A percentile compares a stretch with the other conserved stretches of the same genome.
These are phyloP conservation scores for Gastrolobium bilobum DNA, from an alignment of 306 rosid genomes.

Conservation along the genomic window DNA sequence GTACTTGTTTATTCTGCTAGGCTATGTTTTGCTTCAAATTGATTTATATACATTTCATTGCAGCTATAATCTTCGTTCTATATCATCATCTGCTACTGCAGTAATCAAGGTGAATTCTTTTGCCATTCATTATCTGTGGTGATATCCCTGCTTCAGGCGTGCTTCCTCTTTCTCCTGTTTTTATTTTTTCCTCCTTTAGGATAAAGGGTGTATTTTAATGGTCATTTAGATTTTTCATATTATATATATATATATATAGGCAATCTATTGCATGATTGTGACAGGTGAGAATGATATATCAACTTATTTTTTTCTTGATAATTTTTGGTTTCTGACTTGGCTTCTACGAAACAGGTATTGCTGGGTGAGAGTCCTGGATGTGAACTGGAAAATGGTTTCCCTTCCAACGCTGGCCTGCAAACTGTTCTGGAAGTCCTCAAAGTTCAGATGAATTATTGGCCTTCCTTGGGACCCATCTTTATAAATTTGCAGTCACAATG, in stretches of 20 bases:
- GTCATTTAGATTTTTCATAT: slow-evolving; percentile 28
- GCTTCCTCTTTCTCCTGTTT: slow-evolving; percentile 26
- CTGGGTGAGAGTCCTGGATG: slow-evolving; percentile 74
- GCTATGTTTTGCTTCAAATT: slow-evolving; percentile 38
- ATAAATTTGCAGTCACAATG: slow-evolving; percentile 66
- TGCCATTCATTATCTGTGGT: slow-evolving; percentile 15
- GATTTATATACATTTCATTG: slow-evolving; percentile 51
- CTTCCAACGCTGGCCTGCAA: slow-evolving; percentile 78
- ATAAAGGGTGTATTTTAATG: slow-evolving; percentile 3
- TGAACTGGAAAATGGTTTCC: slow-evolving; percentile 58
- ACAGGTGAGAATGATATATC: slow-evolving; percentile 11
- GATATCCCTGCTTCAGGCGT: slow-evolving; percentile 32
- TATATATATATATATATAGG: background rate
- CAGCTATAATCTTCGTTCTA: slow-evolving; percentile 98
- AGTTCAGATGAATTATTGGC: slow-evolving; percentile 90
- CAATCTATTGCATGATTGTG: slow-evolving; percentile 27
- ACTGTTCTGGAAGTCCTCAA: slow-evolving; percentile 82
- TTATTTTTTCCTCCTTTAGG: background rate
- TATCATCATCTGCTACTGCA: slow-evolving; percentile 91
- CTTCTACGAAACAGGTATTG: slow-evolving; percentile 65
- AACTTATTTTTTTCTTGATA: background rate
- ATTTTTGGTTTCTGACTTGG: slow-evolving; percentile 47
- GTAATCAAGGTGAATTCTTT: slow-evolving; percentile 80
- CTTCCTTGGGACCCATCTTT: slow-evolving; percentile 63
- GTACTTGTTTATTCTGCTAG: slow-evolving; percentile 34